Evolutionary conservation across 2,329 filamentous ascomycete species (phyloP), one percentile per base, ranked within the genome.

Genomic region (Claviceps sp.): DNA sequence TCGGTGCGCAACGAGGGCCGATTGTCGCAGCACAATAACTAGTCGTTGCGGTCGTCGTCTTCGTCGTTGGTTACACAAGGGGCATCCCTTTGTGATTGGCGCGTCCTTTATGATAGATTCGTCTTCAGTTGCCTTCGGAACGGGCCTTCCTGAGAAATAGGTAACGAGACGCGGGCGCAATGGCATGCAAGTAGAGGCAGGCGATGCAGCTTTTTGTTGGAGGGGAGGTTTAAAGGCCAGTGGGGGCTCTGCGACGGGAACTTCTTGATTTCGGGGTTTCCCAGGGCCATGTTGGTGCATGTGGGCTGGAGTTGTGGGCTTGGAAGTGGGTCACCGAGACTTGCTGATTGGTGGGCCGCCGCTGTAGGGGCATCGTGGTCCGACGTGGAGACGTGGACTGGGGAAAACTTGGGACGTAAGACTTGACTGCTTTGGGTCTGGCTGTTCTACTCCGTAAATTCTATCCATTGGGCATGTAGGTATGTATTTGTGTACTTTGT

Each of bases 201-300:
- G 20, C 34, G 52, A 53, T 42, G 48, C 18, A 51, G 40, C 37
- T 49, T 53, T 42, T 53, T 37, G 44, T 51, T 50, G 48, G 51
- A 51, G 44, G 30, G 48, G 52, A 53, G 44, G 44, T 47, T 50
- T 34, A 48, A 52, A 16, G n/a, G 43, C 38, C 41, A 36, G 51
- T 51, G 52, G 48, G 52, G 51, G 44, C 24, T 26, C 18, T 20
- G 45, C 18, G 30, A 37, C 11, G 46, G 46, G 45, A 47, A 47
- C 30, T 37, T 22, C 20, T 16, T 16, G 14, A n/a, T 16, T n/a
- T 46, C 44, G n/a, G n/a, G 44, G 44, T 46, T 14, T 16, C n/a
- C 16, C 42, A 24, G 20, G 20, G 36, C 24, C 34, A 26, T 48
- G 26, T n/a, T 34, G 44, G 44, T 46, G 24, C 24, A 18, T 44